Evolutionary conservation across 441 rosid species (phyloP).

Genomic region (Gossypium davidsonii): DNA sequence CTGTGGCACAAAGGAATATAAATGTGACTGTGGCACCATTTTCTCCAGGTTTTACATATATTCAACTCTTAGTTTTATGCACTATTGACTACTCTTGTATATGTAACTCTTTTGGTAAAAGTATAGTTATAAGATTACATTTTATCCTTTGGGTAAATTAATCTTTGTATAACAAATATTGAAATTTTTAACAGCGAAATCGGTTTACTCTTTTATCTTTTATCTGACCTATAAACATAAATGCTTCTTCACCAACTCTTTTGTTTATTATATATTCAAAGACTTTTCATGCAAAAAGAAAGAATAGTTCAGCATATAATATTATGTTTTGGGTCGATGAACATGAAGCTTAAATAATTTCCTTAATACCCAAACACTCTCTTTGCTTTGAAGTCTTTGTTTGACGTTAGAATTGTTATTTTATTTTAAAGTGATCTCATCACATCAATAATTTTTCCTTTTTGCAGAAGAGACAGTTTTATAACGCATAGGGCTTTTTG

Average conservation of each 20-base stretch:
- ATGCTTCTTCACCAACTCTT: too few species aligned
- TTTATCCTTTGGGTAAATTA: too few species aligned
- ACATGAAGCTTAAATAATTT: background rate
- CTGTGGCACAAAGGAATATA: slow-evolving; percentile 15
- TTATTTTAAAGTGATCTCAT: slow-evolving; percentile 3
- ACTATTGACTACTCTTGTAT: too few species aligned
- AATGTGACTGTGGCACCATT: slow-evolving; percentile 17
- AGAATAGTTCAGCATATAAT: background rate
- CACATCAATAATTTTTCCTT: slow-evolving; percentile 2
- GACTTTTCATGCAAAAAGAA: background rate
- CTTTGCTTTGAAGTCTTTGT: slow-evolving; percentile 13
- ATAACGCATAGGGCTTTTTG: slow-evolving; percentile 55
- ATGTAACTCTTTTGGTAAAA: too few species aligned
- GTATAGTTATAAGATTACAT: too few species aligned
- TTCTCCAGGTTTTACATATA: slow-evolving; percentile 9
- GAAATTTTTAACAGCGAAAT: too few species aligned
- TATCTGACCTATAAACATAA: too few species aligned
- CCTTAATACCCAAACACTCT: background rate
- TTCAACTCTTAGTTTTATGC: too few species aligned
- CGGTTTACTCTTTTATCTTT: too few species aligned
- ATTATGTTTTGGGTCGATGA: background rate
- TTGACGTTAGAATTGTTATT: slow-evolving; percentile 8
- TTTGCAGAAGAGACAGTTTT: slow-evolving; percentile 52
- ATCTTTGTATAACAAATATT: background rate
- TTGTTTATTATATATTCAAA: too few species aligned